Base-by-base conservation (phyloP, 2,329 filamentous ascomycete species). In the Chrysoporthe cubensis region DNA sequence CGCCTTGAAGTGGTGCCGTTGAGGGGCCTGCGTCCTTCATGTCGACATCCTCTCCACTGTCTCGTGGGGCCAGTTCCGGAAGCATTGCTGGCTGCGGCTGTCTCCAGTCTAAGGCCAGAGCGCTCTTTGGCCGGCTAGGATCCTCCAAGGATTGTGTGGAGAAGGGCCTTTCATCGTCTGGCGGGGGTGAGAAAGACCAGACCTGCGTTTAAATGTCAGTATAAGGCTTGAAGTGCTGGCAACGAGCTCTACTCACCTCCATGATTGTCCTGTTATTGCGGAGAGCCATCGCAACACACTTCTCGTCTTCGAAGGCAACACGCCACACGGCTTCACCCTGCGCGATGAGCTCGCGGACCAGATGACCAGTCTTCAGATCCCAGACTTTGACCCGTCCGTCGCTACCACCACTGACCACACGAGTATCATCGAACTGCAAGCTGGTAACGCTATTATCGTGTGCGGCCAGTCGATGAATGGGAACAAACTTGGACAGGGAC, bases 381-480 rank as follows among this genome's bases (percentile, higher is more conserved):
- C 96, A 99, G 65, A 99, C 94, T 80, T 98, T 99, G 72, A 99
- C 96, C 64, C 96, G 87, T n/a, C 96, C 96, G 79, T 99, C 96
- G 74, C 93, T 97, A 62, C 96, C 96, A 73, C 96, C 96, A 76
- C 93, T 97, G 66, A 99, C 94, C 69, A 99, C 96, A 66, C 96
- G 88, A 34, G 91, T 94, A 76, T 97, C 94, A 75, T 99, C 96
- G 77, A 99, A 99, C 76, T 99, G 96, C 72, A 99, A 83, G 78
- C 94, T 97, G 0, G 96, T 99, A 64, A 99, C 96, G 77, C 94
- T 97, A 79, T 99, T 99, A 79, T 99, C 96, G 77, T 99, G 96
- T 3, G 96, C 96, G 52, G 96, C 96, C 63, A 99, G 85, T 58
- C 96, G 89, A 80, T 99, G 96, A 69, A 99, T 97, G 0, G 96